Base-by-base conservation (phyloP, 2,329 filamentous ascomycete genomes). In the Aspergillus pseudoviridinutans region DNA sequence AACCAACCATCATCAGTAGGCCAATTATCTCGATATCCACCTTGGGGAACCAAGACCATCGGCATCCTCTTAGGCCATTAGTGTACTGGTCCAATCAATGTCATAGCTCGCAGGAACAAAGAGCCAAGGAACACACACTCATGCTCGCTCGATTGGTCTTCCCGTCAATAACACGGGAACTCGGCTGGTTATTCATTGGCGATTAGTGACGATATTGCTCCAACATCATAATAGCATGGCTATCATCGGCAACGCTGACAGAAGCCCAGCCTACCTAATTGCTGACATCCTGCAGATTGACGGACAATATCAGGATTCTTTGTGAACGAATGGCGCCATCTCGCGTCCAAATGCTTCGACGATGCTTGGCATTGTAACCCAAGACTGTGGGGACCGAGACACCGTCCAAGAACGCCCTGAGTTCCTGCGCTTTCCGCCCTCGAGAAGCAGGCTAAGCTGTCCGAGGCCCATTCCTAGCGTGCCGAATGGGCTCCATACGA, bases 281-380 rank as follows among this genome's bases (percentile, higher is more conserved):
- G n/a, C 41, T 44, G 41, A 44, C 41, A 44, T 9, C 8, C n/a
- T 22, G 41, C 41, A 44, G 41, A 4, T 24, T 12, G 32, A 8
- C 10, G 41, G 28, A 53, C 22, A 49, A 56, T 53, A 35, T 49
- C 41, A 12, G 22, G 8, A 41, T n/a, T 25, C 41, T 32, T 22
- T 27, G 41, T 24, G 46, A 47, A 7, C 32, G 38, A 52, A 56
- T 47, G 44, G 44, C 22, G 44, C 44, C 44, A 47, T 47, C 44
- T 47, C 22, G n/a, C 12, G 10, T 22, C 12, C 12, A 25, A 47
- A 46, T 53, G 42, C 35, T 22, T 47, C 44, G 44, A 47, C 20
- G 25, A 20, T 24, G 42, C 62, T 65, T 65, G 62, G 65, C 64
- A 58, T 57, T 65, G 64, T 57, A 65, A 62, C 61, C 60, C 54